A percentile compares a stretch with the other conserved stretches of the same genome.
phyloP scores from a whole-genome alignment of 2,329 filamentous ascomycete genomes.

The Cladosporium sp. region DNA sequence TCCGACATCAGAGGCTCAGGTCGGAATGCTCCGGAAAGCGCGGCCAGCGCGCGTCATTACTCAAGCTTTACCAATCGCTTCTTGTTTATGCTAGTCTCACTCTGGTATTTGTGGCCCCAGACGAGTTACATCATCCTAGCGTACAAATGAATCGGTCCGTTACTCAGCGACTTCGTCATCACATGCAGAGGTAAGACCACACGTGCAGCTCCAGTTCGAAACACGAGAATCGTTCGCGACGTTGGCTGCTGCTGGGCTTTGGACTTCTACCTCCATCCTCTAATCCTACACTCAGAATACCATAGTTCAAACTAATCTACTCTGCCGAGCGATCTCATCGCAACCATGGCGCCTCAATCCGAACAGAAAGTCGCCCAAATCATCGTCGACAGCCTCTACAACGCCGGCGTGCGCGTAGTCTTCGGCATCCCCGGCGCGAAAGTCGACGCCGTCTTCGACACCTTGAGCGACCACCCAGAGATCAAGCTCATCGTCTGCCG shows the following conservation, averaged over 20 bases:
- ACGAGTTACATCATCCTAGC: conserved; percentile 14
- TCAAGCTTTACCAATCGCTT: conserved; percentile 9
- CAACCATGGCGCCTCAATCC: conserved; percentile 5
- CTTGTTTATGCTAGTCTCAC: neutral
- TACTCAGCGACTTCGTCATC: neutral
- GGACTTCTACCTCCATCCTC: neutral
- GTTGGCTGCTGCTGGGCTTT: neutral
- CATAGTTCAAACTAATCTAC: neutral
- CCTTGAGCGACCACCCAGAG: conserved; percentile 49
- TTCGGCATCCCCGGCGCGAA: conserved; percentile 54
- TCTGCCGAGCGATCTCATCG: neutral
- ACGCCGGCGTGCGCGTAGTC: conserved; percentile 50
- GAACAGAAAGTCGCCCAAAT: conserved; percentile 35
- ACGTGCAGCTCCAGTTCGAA: neutral
- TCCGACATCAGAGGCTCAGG: neutral
- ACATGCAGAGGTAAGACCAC: conserved; percentile 5
- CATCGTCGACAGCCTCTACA: conserved; percentile 39
- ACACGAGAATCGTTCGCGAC: neutral
- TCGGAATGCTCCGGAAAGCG: conserved; percentile 3
- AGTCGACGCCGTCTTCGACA: conserved; percentile 53
- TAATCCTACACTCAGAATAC: neutral
- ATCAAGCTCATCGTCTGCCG: conserved; percentile 52
- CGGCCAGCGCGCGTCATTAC: conserved; percentile 13
- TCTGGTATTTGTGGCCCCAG: neutral
- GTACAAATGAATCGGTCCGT: conserved; percentile 18